Base-by-base conservation (phyloP, 495 filamentous ascomycete species). In the Cenococcum geophilum region DNA sequence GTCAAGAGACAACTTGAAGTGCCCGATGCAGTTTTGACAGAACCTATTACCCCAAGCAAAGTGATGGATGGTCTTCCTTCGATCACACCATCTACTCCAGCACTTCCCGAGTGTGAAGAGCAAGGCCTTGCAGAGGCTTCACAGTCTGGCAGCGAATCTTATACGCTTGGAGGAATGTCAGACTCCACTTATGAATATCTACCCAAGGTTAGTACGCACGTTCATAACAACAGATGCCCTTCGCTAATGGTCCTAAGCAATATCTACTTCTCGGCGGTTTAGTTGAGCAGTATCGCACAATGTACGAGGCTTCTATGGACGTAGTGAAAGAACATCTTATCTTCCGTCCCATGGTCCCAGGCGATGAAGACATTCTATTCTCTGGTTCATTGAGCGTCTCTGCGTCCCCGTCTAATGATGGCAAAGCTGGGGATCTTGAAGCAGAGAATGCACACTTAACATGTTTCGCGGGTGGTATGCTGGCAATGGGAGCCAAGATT, bases 141-240 rank as follows among this genome's bases (percentile, higher is more conserved):
- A 25, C 59, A 68, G 25, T 50, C 8, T n/a, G 59, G 47, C 5
- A 23, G 16, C n/a, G 72, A 76, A 35, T 61, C 77, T 42, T 97
- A 86, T 67, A 87, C 83, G 0, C 80, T 97, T 71, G 95, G 91
- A 48, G 91, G 86, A 57, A 83, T 84, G 73, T 86, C 91, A 57
- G 93, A 97, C 71, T 96, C 90, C 16, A 85, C 89, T 1, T 97
- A 97, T 71, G 93, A 98, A 71, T 98, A 98, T 71, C 80, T 98
- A 55, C 88, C 95, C 23, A 98, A 98, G 70, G 83, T 78, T 69
- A 57, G 32, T 18, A 23, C 23, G 6, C 25, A 55, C n/a, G 21
- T 23, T 35, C 42, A 57, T 43, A 42, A 57, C 1, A 57, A 57
- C 2, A 10, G 20, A 18, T 10, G 5, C 21, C 11, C 9, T 54